Evolutionary conservation across 1,284 basidiomycete species (phyloP).

Genomic region (Wallemia hederae): DNA sequence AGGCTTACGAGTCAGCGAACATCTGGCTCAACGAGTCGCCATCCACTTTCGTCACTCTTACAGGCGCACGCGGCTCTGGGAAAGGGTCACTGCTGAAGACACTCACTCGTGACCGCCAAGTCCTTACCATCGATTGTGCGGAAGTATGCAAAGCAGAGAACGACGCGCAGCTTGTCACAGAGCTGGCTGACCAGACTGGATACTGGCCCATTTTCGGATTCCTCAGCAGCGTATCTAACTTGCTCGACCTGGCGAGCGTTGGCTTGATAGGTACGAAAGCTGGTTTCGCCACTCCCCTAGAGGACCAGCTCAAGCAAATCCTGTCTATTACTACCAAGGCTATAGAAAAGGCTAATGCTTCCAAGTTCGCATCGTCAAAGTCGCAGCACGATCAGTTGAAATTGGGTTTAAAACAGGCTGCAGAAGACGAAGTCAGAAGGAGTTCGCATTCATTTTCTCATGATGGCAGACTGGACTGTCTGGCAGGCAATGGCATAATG

Average conservation of each 20-base stretch:
- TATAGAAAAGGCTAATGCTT: conserved; percentile 23
- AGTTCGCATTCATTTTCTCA: conserved; percentile 16
- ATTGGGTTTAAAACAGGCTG: conserved; percentile 13
- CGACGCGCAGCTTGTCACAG: conserved; percentile 37
- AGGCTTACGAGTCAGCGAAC: neutral
- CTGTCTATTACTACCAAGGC: conserved; percentile 32
- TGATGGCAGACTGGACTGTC: conserved; percentile 44
- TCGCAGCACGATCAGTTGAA: conserved; percentile 9
- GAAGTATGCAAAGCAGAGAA: conserved; percentile 39
- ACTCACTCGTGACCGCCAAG: neutral
- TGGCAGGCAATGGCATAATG: conserved; percentile 56
- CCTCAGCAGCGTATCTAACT: conserved; percentile 48
- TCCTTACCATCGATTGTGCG: conserved; percentile 48
- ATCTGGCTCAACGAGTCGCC: conserved; percentile 9
- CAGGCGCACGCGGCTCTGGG: conserved; percentile 75
- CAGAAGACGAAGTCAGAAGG: neutral
- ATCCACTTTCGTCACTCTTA: conserved; percentile 31
- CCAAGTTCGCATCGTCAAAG: conserved; percentile 31
- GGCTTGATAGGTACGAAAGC: conserved; percentile 90
- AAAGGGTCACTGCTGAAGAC: conserved; percentile 41
- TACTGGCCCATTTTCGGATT: conserved; percentile 51
- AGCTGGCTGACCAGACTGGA: conserved; percentile 51
- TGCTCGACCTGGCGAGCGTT: conserved; percentile 75
- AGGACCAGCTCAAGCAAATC: conserved; percentile 58
- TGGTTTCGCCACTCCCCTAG: conserved; percentile 53